Conservation (phyloP, 805 yeast genomes). For the Saccharomyces eubayanus region DNA sequence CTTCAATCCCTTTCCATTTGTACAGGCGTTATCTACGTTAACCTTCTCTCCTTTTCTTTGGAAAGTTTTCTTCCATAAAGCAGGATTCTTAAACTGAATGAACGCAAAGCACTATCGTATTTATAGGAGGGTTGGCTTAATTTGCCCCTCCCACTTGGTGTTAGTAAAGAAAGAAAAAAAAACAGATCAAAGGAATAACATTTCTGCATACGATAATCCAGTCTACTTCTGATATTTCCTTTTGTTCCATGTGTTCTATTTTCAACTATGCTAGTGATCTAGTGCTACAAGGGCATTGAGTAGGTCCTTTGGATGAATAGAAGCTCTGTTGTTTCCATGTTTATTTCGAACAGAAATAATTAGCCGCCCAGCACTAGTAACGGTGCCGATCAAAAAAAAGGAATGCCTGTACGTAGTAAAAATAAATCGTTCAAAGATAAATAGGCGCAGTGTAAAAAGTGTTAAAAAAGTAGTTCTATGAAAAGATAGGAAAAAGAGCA, state of each 20-base stretch:
- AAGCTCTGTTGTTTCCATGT: background rate
- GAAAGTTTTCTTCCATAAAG: conserved; percentile 6
- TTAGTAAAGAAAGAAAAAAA: background rate
- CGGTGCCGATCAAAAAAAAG: background rate
- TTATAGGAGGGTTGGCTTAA: background rate
- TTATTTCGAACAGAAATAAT: background rate
- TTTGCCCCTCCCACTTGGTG: background rate
- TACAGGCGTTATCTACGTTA: background rate
- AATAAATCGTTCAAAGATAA: background rate
- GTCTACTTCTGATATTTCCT: conserved; percentile 2
- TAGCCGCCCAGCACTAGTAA: background rate
- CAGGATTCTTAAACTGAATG: conserved; percentile 17
- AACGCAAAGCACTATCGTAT: conserved; percentile 18
- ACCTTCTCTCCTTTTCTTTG: background rate
- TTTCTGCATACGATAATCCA: conserved; percentile 10
- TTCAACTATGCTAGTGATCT: background rate
- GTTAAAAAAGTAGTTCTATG: background rate
- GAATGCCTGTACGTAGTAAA: background rate
- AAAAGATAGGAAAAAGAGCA: background rate
- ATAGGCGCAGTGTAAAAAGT: background rate
- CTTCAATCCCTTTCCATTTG: background rate
- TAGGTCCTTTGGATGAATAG: background rate
- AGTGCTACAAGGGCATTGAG: background rate
- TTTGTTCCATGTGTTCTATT: background rate
- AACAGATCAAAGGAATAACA: background rate